Base-by-base conservation (phyloP, 371 early-diverging fungal species). In the Chytridiales sp. region DNA sequence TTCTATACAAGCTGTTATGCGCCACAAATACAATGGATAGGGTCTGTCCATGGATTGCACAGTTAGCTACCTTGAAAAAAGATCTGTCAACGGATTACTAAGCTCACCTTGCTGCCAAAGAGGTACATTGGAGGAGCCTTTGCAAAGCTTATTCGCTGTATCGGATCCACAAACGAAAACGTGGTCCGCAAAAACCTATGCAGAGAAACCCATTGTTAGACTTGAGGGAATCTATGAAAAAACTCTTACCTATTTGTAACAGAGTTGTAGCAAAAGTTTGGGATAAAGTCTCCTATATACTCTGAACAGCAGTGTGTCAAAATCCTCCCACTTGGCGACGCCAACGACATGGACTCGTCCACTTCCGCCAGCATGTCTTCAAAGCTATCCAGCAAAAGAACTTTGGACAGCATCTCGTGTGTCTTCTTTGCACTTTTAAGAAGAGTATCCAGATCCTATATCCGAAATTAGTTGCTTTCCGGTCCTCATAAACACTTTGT, bases 281-380 rank as follows among this genome's bases (percentile, higher is more conserved):
- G 72, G 3, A 67, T 38, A 32, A 80, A 26, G 51, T 78, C 75
- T 26, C 41, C 47, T 24, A 75, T 39, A 19, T 79, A 2, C 63
- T 80, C 75, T 2, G 41, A 47, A n/a, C 67, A 47, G 0, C 60
- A 62, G 50, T 80, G 81, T 26, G 75, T 39, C 0, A 71, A 19
- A 32, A 80, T 75, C 22, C 81, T 61, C 5, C 79, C 79, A 43
- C 68, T 69, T 15, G 32, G 26, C 13, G 49, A 62, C 3, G 44
- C 42, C 24, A 68, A 30, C 11, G 57, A 47, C 27, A 67, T 26
- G 11, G 61, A 31, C 42, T 77, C 81, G 57, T 79, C 72, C 1
- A 68, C 66, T 51, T 80, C 79, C 4, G 57, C 61, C 4, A 80
- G 64, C 32, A 80, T 66, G 47, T 66, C 67, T 15, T 73, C 77